Base-by-base conservation (phyloP, 805 yeast species). In the Teunomyces pallodes region DNA sequence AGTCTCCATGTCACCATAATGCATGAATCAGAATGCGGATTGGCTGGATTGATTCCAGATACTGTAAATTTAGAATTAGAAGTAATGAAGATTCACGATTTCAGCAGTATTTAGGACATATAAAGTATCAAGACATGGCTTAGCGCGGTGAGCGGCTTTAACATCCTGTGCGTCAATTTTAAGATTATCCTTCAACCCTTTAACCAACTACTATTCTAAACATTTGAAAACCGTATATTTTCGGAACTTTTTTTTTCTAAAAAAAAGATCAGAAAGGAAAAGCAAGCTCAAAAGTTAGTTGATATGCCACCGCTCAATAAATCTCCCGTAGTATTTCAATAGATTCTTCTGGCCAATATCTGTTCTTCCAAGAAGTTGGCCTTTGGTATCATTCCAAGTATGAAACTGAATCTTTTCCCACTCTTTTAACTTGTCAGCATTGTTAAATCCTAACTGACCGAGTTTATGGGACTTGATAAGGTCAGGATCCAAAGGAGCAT, bases 391-490 rank as follows among this genome's bases (percentile, higher is more conserved):
- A 27, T 47, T 43, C 54, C 54, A 52, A 10, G 38, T 24, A 7
- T 17, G 30, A 38, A 49, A 52, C 17, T 42, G 35, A 42, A 52
- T 49, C 36, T 52, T 49, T 4, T 49, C 47, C 54, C 54, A 52
- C 20, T 52, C 53, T 16, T 38, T 38, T 13, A 38, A 38, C 26
- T 38, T 38, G 7, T 24, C 33, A 6, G 49, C 48, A 32, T 45
- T 49, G 10, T 24, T 32, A 30, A 29, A 38, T 2, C 67, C 66
- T 24, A 63, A 47, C 30, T 56, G 45, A 31, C 53, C 40, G 31
- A 63, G 53, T 46, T 62, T 63, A 1, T 64, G 63, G 3, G 64
- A 59, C 30, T 58, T 55, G 41, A 63, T 53, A 2, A 57, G 56
- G 40, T 60, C 66, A 2, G 67, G 67, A 46, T 63, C 66, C 5